Base-by-base conservation (phyloP, 2,329 filamentous ascomycete species). In the Rhytidhysteron rufulum region DNA sequence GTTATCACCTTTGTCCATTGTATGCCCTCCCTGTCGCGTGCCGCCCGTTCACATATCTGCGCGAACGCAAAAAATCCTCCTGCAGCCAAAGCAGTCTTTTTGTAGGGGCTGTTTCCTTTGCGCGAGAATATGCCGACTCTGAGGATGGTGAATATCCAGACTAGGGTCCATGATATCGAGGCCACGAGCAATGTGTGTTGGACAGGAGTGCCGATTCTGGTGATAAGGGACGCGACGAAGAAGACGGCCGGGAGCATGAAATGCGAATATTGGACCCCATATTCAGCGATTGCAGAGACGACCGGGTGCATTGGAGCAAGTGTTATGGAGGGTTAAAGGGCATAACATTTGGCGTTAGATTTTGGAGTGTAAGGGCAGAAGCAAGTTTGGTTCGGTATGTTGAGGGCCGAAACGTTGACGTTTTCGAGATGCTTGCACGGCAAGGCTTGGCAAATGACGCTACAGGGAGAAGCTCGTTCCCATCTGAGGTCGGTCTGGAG, bases 1-100 rank as follows among this genome's bases (percentile, higher is more conserved):
- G n/a, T n/a, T 31, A 17, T 10, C 31, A 72, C 71, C 66, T 73
- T 71, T 17, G 65, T 66, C 58, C 66, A 66, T 63, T 68, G 67
- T n/a, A 70, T 62, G 30, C 64, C 66, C 43, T 64, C 57, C 37
- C 62, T 64, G 44, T 70, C 67, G 47, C 64, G 62, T n/a, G 68
- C 65, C 16, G 62, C 63, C 39, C 69, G 50, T 45, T 72, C 69
- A 55, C 70, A 72, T 27, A 73, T 55, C 29, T 58, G 56, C 18
- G 66, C 59, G 36, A 74, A 49, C 9, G 65, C 68, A 27, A 72
- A 55, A 36, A 71, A 55, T 8, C 48, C 59, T 25, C 70, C 71
- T 4, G 68, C 67, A 16, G 60, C 50, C 69, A 68, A 71, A 43
- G 50, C 55, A 7, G 53, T 51, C 31, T 40, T 57, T 33, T 44